Evolutionary conservation across 2,329 filamentous ascomycete species (phyloP), one percentile per base, ranked within the genome.

Genomic region (Elsinoe australis): DNA sequence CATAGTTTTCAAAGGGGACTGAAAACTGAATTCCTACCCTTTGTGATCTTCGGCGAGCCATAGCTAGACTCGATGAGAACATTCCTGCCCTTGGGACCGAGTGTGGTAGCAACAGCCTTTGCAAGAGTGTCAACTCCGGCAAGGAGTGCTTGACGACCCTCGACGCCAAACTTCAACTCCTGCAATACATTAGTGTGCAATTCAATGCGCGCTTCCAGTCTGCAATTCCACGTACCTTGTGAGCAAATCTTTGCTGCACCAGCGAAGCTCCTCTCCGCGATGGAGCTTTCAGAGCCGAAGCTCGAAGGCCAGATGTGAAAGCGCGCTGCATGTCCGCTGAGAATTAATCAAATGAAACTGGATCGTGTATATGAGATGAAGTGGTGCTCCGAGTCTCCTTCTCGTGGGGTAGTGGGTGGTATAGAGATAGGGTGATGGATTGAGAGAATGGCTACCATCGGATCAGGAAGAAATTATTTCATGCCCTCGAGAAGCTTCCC

Each of bases 31-130:
- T 4, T 28, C 76, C 54, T 75, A 95, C 90, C 90, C 78, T 98
- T 98, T 63, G 92, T 98, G 71, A 98, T 98, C 80, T 98, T 98
- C 63, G 92, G 92, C 39, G 92, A 95, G 69, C 92, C 92, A 64
- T 95, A 98, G 76, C 87, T 87, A 55, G 90, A 95, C 77, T 98
- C 92, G 60, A 98, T 98, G 65, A 98, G 71, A 58, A 98, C 92
- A 73, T 96, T 98, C 67, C 92, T 83, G 70, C 92, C 92, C 79
- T 98, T 98, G 62, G 92, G 92, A 58, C 92, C 92, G 53, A 98
- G 80, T 56, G 92, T 98, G 54, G 90, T 95, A 56, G 90, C 85
- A 55, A 98, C 92, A 55, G 92, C 92, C 74, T 83, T 94, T 62
- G 92, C 89, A 56, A 98, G 82, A 59, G 92, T 96, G 69, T 98